Evolutionary conservation across 2,329 filamentous ascomycete genomes (phyloP).

Genomic region (Ascochyta viciae-villosae): DNA sequence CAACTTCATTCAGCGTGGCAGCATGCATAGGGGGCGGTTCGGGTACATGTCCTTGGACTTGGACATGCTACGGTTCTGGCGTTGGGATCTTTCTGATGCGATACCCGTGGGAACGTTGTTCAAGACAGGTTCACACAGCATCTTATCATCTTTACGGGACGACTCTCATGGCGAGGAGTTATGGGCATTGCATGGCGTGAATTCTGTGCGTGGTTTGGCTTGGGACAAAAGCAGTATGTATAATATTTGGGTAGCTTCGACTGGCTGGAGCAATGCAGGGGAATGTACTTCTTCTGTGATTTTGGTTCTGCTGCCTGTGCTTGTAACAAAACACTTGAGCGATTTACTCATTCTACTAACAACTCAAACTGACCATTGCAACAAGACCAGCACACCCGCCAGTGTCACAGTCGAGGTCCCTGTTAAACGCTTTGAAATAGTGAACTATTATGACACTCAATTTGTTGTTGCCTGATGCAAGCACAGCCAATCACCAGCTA

Average conservation of each 20-base stretch:
- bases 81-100: conserved; percentile 36
- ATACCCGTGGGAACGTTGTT: conserved; percentile 38
- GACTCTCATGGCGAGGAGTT: conserved; percentile 38
- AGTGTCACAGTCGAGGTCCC: too few species aligned
- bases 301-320: not conserved
- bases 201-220: conserved; percentile 19
- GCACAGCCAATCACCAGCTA: conserved; percentile 17
- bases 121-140: conserved; percentile 29
- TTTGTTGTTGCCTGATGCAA: not conserved
- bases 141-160: conserved; percentile 32
- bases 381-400: too few species aligned
- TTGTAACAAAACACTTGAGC: too few species aligned
- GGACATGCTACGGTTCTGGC: conserved; percentile 34
- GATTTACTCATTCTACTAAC: too few species aligned
- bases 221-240: conserved; percentile 35
- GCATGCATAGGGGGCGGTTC: conserved; percentile 22
- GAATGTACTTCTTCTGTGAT: not conserved
- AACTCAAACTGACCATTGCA: too few species aligned
- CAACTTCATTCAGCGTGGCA: conserved; percentile 31
- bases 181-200: conserved; percentile 38
- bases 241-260: conserved; percentile 26
- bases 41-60: conserved; percentile 29
- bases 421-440: too few species aligned
- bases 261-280: conserved; percentile 13
- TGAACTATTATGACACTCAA: not conserved